Percentiles rank a stretch among this genome's conserved stretches.
Conservation (phyloP, 2,329 filamentous ascomycete species). For the Phaeoacremonium minimum region DNA sequence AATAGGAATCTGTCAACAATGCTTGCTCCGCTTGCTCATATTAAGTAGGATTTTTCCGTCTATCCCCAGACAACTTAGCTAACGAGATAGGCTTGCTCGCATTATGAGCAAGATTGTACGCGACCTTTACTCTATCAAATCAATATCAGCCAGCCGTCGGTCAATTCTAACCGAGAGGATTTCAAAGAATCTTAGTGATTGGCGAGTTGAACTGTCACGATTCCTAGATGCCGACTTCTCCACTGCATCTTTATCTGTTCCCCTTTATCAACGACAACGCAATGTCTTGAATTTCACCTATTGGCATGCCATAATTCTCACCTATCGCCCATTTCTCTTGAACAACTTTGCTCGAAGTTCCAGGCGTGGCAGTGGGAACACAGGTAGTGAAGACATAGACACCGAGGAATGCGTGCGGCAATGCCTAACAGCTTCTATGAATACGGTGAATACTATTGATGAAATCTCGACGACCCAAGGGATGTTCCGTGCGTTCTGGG, state of each 20-base stretch:
- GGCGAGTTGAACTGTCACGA: slow-evolving; percentile 25
- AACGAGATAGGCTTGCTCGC: slow-evolving; percentile 26
- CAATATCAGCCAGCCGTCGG: slow-evolving; percentile 19
- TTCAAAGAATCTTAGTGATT: slow-evolving; percentile 24
- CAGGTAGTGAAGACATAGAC: slow-evolving; percentile 10
- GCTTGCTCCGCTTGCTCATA: slow-evolving; percentile 28
- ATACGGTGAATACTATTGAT: slow-evolving; percentile 31
- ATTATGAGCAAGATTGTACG: slow-evolving; percentile 29
- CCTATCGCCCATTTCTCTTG: slow-evolving; percentile 29
- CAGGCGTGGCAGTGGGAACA: slow-evolving; percentile 5
- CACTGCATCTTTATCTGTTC: slow-evolving; percentile 25
- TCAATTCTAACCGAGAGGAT: slow-evolving; percentile 19
- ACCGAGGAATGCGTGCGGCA: slow-evolving; percentile 16
- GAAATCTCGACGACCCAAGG: slow-evolving; percentile 26
- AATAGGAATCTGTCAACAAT: slow-evolving; percentile 25
- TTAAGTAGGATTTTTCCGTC: too few relatives aligned
- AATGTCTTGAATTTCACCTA: slow-evolving; percentile 36
- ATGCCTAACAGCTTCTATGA: slow-evolving; percentile 34
- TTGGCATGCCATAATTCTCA: slow-evolving; percentile 36
- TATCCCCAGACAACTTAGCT: too few relatives aligned
- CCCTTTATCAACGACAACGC: slow-evolving; percentile 34
- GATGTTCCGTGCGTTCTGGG: slow-evolving; percentile 36
- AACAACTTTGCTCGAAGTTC: slow-evolving; percentile 25
- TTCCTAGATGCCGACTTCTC: slow-evolving; percentile 33
- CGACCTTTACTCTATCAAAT: slow-evolving; percentile 28